A percentile compares a stretch with the other conserved stretches of the same genome.
Conservation (phyloP, 176 grass and related monocot species). For the maize (Zea mays) region DNA sequence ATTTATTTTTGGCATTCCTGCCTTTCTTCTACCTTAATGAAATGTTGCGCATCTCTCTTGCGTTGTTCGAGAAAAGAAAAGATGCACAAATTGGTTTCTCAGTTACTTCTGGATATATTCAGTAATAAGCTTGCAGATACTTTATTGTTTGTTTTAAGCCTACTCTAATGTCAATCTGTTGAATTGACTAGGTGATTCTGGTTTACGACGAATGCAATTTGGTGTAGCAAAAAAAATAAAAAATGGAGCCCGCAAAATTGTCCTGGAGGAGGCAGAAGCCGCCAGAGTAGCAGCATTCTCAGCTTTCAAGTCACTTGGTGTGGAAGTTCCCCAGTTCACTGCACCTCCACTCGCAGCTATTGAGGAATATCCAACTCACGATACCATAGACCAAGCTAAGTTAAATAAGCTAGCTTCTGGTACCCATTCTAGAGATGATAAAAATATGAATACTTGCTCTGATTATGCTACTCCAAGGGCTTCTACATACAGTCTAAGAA, state of each 20-base stretch:
- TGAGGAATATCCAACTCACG: slow-evolving; percentile 43
- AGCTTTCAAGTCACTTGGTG: slow-evolving; percentile 89
- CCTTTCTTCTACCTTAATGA: no score
- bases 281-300: slow-evolving; percentile 85
- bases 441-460: slow-evolving; percentile 31
- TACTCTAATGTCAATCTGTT: slow-evolving; percentile 32
- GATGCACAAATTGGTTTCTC: background rate
- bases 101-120: slow-evolving; percentile 22
- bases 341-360: slow-evolving; percentile 52
- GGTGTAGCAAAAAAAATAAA: slow-evolving; percentile 97
- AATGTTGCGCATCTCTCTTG: no score
- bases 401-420: slow-evolving; percentile 39
- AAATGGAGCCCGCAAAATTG: slow-evolving; percentile 86
- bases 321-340: slow-evolving; percentile 81
- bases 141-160: slow-evolving; percentile 5
- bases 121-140: slow-evolving; percentile 2
- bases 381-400: slow-evolving; percentile 34
- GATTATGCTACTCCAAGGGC: slow-evolving; percentile 39
- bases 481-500: slow-evolving; percentile 32
- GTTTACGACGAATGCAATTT: slow-evolving; percentile 66
- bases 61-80: no score
- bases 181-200: slow-evolving; percentile 50
- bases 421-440: slow-evolving; percentile 31
- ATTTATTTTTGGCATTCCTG: no score
- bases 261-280: slow-evolving; percentile 95